Evolutionary conservation across 2,329 filamentous ascomycete species (phyloP).

Genomic region (Dothistroma pini): DNA sequence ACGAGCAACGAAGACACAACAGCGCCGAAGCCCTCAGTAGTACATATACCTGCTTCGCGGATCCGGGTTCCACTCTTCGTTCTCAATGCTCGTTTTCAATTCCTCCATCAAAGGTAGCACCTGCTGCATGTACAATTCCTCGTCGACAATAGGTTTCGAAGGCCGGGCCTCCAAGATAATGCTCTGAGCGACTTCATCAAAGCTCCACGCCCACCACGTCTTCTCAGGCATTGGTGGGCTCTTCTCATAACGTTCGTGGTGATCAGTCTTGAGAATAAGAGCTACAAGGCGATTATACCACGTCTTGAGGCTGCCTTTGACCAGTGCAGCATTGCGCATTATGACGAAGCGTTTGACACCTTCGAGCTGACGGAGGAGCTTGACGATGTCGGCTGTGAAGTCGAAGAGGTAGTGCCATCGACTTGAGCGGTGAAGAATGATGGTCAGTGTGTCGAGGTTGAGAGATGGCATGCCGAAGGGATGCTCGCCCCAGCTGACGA

Average conservation of each 20-base stretch:
- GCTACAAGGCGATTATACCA: constrained; percentile 41
- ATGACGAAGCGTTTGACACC: constrained; percentile 37
- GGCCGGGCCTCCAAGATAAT: constrained; percentile 33
- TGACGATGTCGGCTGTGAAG: constrained; percentile 32
- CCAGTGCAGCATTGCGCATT: constrained; percentile 34
- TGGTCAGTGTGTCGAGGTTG: constrained; percentile 33
- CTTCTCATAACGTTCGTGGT: constrained; percentile 39
- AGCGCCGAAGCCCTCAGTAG: constrained; percentile 6
- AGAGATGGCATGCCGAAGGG: constrained; percentile 34
- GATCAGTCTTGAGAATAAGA: constrained; percentile 41
- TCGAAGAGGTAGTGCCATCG: constrained; percentile 37
- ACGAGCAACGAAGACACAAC: not conserved
- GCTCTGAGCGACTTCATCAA: constrained; percentile 28
- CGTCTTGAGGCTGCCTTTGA: constrained; percentile 37
- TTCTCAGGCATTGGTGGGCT: constrained; percentile 30
- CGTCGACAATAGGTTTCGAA: constrained; percentile 32
- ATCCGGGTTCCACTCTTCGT: constrained; percentile 39
- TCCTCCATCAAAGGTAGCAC: constrained; percentile 38
- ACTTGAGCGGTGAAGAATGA: constrained; percentile 33
- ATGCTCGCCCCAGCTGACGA: constrained; percentile 33
- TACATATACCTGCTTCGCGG: constrained; percentile 28
- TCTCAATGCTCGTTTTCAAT: constrained; percentile 36
- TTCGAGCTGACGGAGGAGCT: constrained; percentile 34
- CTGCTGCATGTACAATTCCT: constrained; percentile 38
- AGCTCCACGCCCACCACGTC: constrained; percentile 42